Base-by-base conservation (phyloP, 495 filamentous ascomycete genomes). In the Penicillium coffeae region DNA sequence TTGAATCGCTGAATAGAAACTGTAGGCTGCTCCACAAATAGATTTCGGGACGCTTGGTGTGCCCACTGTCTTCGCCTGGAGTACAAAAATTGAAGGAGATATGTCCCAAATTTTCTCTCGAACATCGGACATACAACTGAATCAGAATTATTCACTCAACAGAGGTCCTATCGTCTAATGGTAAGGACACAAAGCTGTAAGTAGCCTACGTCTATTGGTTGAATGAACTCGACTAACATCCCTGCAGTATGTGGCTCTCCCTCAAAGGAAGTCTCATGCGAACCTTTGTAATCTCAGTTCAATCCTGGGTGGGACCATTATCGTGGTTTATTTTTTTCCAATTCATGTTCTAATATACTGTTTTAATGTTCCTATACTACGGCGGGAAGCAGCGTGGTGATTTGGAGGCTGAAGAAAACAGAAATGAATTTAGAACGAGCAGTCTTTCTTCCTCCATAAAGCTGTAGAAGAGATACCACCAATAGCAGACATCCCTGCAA, bases 381-480 rank as follows among this genome's bases (percentile, higher is more conserved):
- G 25, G 5, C 4, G 25, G 4, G 25, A 30, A 30, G 5, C 4
- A 30, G 25, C 15, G n/a, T 18, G 35, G 35, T 3, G 13, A 37
- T 37, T 18, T n/a, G n/a, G n/a, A n/a, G n/a, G n/a, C n/a, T n/a
- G n/a, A n/a, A n/a, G n/a, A n/a, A n/a, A n/a, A n/a, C n/a, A n/a
- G n/a, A n/a, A n/a, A n/a, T n/a, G n/a, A n/a, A n/a, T n/a, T n/a
- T n/a, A 37, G 15, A 14, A 14, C 18, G 3, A 3, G 14, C 20
- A 1, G 8, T 13, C 36, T 15, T 30, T 13, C 18, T 18, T 38
- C 18, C 14, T 52, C 60, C 58, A 64, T 39, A 59, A 21, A 37
- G 60, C 60, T 16, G 18, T 41, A n/a, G 62, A 63, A 1, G 59
- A 61, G 15, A 62, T 25, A 0, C 60, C 58, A 16, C 63, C 63